Evolutionary conservation across 352 stramenopile species (phyloP), one percentile per base, ranked within the genome.

Genomic region (Peronospora farinosa): DNA sequence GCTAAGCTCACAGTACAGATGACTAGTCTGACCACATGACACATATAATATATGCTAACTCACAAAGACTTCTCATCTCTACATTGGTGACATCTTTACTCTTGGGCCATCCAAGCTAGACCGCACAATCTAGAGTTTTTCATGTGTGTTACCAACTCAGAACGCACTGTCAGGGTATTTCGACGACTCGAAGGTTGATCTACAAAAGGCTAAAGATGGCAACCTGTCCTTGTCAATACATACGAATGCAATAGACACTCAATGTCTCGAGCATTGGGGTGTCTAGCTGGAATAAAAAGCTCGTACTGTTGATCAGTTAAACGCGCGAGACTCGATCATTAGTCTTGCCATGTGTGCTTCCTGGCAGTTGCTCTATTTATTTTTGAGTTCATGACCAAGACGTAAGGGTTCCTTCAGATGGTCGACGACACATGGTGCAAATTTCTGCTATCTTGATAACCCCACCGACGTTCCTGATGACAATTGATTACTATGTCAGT

Each of bases 381-480:
- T 40, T 28, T 21, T 54, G 37, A 33, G 41, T 39, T 46, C 37
- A 46, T 47, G 9, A 54, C 37, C 11, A 54, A 47, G 17, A 54
- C 45, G 37, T 54, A 5, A 21, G 23, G 13, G 23, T 32, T 12
- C 7, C 5, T 23, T 23, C 15, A 17, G 6, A 6, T 23, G 35
- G n/a, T 23, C 13, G 12, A 23, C 15, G 41, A 33, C 44, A 43
- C n/a, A 30, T 43, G 33, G 45, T 27, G 37, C 39, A 28, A 54
- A 38, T 25, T 40, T 54, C 11, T 54, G 36, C 10, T 54, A 46
- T 47, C 30, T 45, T 54, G 47, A 51, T 27, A n/a, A 17, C 17
- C 33, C 42, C 45, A 10, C 12, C 10, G 7, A 27, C 23, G 13
- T 10, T 54, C 23, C 23, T 30, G 8, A 25, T 38, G 15, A 3